phyloP scores from a whole-genome alignment of 345 rosid genomes.

The Populus nigra region DNA sequence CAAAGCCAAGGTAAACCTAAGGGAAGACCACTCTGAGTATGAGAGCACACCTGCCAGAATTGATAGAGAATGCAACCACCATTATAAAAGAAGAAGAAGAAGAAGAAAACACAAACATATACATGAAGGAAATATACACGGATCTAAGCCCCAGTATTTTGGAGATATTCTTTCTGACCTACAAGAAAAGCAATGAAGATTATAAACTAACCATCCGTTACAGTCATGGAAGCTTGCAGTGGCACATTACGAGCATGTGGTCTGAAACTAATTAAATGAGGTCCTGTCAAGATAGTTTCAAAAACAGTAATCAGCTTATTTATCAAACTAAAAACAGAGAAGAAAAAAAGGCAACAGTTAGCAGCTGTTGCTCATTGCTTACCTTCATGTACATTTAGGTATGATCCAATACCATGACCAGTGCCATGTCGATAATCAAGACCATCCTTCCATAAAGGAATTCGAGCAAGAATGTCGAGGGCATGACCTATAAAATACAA shows the following conservation, averaged over 20 bases:
- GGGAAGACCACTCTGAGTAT: too few relatives aligned
- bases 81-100: background rate
- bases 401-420: constrained; percentile 98
- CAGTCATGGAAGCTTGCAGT: constrained; percentile 96
- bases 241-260: constrained; percentile 83
- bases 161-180: background rate
- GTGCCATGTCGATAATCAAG: constrained; percentile 98
- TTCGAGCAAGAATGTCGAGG: constrained; percentile 90
- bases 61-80: background rate
- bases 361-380: constrained; percentile 22
- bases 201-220: constrained; percentile 77
- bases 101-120: background rate
- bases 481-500: constrained; percentile 54
- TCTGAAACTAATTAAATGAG: constrained; percentile 84
- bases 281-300: constrained; percentile 54
- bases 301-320: constrained; percentile 10
- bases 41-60: too few relatives aligned
- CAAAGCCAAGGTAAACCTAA: too few relatives aligned
- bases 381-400: constrained; percentile 96
- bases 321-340: background rate
- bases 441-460: constrained; percentile 86
- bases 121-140: background rate
- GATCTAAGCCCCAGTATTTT: background rate
- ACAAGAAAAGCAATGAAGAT: background rate
- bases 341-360: background rate